These are phyloP conservation scores for Neonectria ditissima DNA, from an alignment of 2,329 filamentous ascomycete species.

Conservation along the genomic window DNA sequence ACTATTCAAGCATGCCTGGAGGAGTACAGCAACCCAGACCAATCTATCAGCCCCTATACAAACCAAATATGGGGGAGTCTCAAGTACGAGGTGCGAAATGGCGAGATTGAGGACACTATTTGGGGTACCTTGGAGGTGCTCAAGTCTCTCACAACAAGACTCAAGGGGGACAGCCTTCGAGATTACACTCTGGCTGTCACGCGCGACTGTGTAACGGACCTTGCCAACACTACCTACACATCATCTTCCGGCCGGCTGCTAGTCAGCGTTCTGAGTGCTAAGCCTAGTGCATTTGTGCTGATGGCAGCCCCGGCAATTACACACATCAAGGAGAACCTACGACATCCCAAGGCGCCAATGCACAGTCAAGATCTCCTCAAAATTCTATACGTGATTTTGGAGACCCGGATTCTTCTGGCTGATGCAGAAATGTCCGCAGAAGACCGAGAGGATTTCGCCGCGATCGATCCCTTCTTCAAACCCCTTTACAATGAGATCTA, in stretches of 20 bases:
- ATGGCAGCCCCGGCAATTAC: conserved; percentile 60
- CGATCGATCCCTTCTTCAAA: conserved; percentile 53
- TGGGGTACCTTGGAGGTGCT: conserved; percentile 68
- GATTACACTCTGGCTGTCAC: conserved; percentile 62
- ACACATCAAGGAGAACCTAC: conserved; percentile 63
- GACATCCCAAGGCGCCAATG: conserved; percentile 60
- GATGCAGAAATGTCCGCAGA: conserved; percentile 48
- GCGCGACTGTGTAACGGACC: conserved; percentile 65
- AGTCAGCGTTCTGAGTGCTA: conserved; percentile 63
- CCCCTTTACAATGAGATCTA: conserved; percentile 59
- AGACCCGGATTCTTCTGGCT: conserved; percentile 57
- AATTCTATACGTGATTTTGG: conserved; percentile 63
- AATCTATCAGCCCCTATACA: conserved; percentile 61
- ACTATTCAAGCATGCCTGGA: conserved; percentile 67
- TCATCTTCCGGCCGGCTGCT: conserved; percentile 65
- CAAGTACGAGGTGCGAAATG: conserved; percentile 72
- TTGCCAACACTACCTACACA: conserved; percentile 65
- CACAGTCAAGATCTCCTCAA: conserved; percentile 66
- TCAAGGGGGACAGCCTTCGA: conserved; percentile 58
- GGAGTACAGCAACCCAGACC: conserved; percentile 59
- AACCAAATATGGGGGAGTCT: conserved; percentile 69
- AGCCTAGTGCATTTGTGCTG: conserved; percentile 60
- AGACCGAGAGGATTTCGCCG: conserved; percentile 53
- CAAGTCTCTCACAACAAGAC: conserved; percentile 59
- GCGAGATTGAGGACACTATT: conserved; percentile 68